These are phyloP conservation scores for Syzygium aqueum DNA, from an alignment of 345 rosid species.

Conservation along the genomic window DNA sequence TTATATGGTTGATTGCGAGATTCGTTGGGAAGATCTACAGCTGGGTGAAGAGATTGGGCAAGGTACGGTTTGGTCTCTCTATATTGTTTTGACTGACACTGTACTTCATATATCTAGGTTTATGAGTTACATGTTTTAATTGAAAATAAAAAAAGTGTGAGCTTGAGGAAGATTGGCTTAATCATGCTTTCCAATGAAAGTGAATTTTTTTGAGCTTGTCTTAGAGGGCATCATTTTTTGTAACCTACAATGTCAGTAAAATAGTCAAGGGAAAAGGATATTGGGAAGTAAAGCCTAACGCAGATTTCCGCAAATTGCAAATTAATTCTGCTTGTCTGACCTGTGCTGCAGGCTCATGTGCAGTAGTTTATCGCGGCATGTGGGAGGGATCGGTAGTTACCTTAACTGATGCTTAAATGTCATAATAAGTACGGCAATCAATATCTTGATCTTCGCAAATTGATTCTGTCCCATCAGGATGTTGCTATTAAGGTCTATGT, in stretches of 20 bases:
- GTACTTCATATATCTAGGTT: not conserved
- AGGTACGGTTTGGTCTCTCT: slow-evolving; percentile 31
- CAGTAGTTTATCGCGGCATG: slow-evolving; percentile 56
- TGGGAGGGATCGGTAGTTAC: slow-evolving; percentile 76
- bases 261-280: not conserved
- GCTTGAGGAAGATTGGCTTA: not conserved
- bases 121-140: not conserved
- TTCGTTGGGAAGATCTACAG: slow-evolving; percentile 67
- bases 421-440: not conserved
- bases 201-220: not conserved
- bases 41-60: slow-evolving; percentile 73
- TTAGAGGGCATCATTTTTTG: not conserved
- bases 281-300: not conserved
- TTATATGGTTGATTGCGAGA: slow-evolving; percentile 34
- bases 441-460: not conserved
- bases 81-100: not conserved
- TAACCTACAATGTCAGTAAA: not conserved
- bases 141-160: not conserved
- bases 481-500: slow-evolving; percentile 82
- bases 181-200: not conserved
- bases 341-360: slow-evolving; percentile 55
- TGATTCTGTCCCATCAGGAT: slow-evolving; percentile 36
- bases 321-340: not conserved
- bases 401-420: not conserved
- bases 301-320: not conserved